These are phyloP conservation scores for Cystofilobasidium macerans DNA, from an alignment of 768 basidiomycete genomes.

Conservation along the genomic window DNA sequence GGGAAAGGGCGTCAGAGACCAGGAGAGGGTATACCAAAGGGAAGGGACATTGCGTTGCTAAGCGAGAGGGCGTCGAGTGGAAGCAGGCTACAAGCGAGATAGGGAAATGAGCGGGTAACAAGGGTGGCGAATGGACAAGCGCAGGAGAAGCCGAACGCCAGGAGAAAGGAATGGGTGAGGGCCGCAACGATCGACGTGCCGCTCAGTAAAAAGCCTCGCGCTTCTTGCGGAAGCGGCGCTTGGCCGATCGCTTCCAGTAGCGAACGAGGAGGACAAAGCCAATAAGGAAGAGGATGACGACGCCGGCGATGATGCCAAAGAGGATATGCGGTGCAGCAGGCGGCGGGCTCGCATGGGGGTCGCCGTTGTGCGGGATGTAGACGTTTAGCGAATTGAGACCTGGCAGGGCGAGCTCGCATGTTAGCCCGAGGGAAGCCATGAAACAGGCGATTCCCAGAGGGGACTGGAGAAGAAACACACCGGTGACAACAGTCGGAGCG, in stretches of 20 bases:
- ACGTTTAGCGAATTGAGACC: conserved; percentile 62
- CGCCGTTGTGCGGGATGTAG: conserved; percentile 50
- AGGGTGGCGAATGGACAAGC: too few relatives aligned
- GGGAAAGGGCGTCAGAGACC: too few relatives aligned
- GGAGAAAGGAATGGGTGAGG: too few relatives aligned
- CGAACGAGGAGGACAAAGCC: background rate
- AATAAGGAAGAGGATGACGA: background rate
- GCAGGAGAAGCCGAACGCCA: too few relatives aligned
- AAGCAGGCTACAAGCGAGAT: too few relatives aligned
- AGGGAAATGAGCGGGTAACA: too few relatives aligned
- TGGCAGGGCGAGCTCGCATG: conserved; percentile 36
- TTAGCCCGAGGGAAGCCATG: background rate
- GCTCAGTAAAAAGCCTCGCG: background rate
- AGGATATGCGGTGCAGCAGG: conserved; percentile 42
- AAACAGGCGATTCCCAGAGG: too few relatives aligned
- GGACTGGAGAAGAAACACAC: conserved; percentile 30
- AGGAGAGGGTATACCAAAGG: too few relatives aligned
- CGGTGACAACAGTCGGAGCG: conserved; percentile 48
- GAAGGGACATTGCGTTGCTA: too few relatives aligned
- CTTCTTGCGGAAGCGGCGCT: background rate
- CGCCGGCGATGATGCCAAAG: conserved; percentile 50
- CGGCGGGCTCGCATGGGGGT: conserved; percentile 29
- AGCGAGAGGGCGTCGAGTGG: too few relatives aligned
- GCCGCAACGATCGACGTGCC: too few relatives aligned
- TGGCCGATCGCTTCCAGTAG: conserved; percentile 16